Evolutionary conservation across 345 rosid species (phyloP).

Genomic region (Conringia planisiliqua): DNA sequence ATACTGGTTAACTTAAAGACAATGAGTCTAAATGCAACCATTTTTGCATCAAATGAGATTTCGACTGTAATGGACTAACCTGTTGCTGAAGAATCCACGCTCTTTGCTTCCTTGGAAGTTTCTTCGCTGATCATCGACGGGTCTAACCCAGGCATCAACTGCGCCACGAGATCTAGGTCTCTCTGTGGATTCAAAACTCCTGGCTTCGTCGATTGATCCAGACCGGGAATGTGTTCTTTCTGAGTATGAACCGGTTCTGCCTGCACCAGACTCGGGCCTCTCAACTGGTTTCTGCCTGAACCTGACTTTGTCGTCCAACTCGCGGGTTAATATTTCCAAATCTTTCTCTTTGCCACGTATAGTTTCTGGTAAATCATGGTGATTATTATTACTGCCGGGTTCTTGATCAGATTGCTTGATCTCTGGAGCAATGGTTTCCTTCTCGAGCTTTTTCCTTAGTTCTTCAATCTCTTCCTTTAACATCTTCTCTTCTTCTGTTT

Average conservation of each 20-base stretch:
- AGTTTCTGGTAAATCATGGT: conserved; percentile 35
- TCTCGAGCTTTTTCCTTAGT: conserved; percentile 50
- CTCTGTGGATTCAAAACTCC: conserved; percentile 57
- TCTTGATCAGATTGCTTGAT: conserved; percentile 38
- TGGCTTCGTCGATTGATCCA: conserved; percentile 73
- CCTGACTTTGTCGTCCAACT: conserved; percentile 75
- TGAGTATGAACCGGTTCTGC: conserved; percentile 50
- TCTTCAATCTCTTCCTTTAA: conserved; percentile 66
- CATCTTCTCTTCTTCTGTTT: conserved; percentile 72
- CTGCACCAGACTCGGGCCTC: conserved; percentile 35
- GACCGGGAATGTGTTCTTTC: conserved; percentile 76
- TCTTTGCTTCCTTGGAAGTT: conserved; percentile 74
- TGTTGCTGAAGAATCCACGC: conserved; percentile 60
- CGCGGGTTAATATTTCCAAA: conserved; percentile 54
- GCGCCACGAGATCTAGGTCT: conserved; percentile 83
- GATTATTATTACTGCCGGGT: conserved; percentile 35
- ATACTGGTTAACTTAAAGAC: background rate
- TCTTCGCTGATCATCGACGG: conserved; percentile 57
- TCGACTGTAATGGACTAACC: conserved; percentile 25
- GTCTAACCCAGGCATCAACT: conserved; percentile 67
- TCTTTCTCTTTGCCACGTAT: conserved; percentile 63
- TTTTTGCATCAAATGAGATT: background rate
- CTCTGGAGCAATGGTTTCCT: conserved; percentile 35
- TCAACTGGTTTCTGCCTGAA: conserved; percentile 73
- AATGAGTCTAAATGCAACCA: background rate